Conservation (phyloP, 2,329 filamentous ascomycete genomes). For the Huntiella bhutanensis region DNA sequence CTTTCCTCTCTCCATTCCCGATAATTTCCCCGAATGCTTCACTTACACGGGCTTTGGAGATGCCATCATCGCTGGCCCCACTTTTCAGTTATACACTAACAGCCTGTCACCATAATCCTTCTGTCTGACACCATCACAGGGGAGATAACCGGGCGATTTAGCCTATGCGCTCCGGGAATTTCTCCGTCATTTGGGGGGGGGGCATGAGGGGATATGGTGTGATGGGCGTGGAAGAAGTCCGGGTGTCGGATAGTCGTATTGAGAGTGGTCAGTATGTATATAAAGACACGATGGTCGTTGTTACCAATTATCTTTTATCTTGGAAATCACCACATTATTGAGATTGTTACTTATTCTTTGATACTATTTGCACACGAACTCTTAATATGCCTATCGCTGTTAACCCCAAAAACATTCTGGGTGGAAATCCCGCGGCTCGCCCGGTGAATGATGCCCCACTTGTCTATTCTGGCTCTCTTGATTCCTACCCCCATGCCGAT, state of each 20-base stretch:
- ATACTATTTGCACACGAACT: neutral
- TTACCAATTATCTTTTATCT: neutral
- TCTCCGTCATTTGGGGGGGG: neutral
- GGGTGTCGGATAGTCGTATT: neutral
- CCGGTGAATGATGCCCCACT: slow-evolving; percentile 14
- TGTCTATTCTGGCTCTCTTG: slow-evolving; percentile 21
- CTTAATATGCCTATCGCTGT: slow-evolving; percentile 7
- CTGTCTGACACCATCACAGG: neutral
- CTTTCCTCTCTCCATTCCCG: too few relatives aligned
- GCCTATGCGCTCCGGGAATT: neutral
- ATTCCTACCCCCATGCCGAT: slow-evolving; percentile 27
- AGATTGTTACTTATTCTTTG: neutral
- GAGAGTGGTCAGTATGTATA: neutral
- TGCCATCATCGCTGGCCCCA: neutral
- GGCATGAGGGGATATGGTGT: neutral
- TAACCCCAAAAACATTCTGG: slow-evolving; percentile 1
- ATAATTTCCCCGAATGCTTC: too few relatives aligned
- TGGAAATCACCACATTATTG: neutral
- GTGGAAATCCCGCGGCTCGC: slow-evolving; percentile 6
- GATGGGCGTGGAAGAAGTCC: neutral
- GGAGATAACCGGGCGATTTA: too few relatives aligned
- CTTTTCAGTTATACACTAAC: slow-evolving; percentile 1
- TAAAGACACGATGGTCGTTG: neutral
- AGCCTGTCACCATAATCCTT: neutral
- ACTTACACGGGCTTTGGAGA: too few relatives aligned